phyloP scores from a whole-genome alignment of 2,329 filamentous ascomycete species.

The Malbranchea zuffiana region DNA sequence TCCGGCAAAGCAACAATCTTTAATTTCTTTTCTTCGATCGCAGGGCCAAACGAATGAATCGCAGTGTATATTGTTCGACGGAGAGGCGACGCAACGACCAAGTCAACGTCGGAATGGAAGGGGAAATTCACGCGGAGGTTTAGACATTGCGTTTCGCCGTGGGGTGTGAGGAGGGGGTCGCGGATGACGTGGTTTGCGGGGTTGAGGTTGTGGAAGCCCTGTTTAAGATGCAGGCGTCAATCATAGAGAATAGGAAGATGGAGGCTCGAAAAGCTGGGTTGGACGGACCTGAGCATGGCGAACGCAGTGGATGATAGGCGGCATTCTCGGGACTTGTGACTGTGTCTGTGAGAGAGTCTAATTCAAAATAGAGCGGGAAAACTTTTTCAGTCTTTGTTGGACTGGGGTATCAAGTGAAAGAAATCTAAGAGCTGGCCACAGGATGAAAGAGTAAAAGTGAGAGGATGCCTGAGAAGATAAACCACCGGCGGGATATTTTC shows the following conservation, averaged over 20 bases:
- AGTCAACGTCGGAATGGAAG: slow-evolving; percentile 52
- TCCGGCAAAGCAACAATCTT: slow-evolving; percentile 58
- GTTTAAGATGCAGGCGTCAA: slow-evolving; percentile 14
- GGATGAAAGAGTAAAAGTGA: no score
- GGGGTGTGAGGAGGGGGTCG: slow-evolving; percentile 68
- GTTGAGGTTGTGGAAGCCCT: slow-evolving; percentile 72
- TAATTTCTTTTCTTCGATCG: slow-evolving; percentile 37
- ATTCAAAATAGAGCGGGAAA: neutral
- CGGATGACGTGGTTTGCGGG: slow-evolving; percentile 57
- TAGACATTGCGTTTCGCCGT: slow-evolving; percentile 65
- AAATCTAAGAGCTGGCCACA: no score
- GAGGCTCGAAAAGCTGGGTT: neutral
- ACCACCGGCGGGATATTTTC: no score
- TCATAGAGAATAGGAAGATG: neutral
- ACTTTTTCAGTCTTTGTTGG: no score
- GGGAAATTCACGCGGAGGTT: slow-evolving; percentile 53
- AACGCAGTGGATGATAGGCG: slow-evolving; percentile 35
- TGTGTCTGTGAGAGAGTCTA: no score
- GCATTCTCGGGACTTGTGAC: slow-evolving; percentile 23
- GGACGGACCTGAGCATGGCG: slow-evolving; percentile 37
- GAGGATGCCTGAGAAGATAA: no score
- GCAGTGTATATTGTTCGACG: slow-evolving; percentile 72
- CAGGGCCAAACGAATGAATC: slow-evolving; percentile 54
- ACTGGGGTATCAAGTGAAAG: no score
- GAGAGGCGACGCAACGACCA: slow-evolving; percentile 68